Percentiles rank a stretch among this genome's conserved stretches.
Conservation (phyloP, 257 asterid species). For the Rubia yunnanensis region DNA sequence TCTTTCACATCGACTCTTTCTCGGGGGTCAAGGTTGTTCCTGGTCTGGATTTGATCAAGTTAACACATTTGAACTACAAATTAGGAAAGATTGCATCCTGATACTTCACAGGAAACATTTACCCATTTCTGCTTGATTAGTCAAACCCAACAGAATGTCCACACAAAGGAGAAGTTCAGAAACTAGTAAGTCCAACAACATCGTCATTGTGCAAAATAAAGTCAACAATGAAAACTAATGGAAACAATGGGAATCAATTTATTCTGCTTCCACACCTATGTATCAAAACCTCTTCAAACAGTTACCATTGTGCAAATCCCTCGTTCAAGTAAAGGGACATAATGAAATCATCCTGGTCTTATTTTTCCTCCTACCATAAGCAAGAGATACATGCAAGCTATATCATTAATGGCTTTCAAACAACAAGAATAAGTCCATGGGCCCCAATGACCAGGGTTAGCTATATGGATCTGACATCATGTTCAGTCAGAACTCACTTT, state of each 20-base stretch:
- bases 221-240: background rate
- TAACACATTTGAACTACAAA: background rate
- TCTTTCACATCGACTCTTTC: background rate
- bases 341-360: background rate
- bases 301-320: background rate
- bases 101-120: background rate
- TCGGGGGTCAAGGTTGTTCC: background rate
- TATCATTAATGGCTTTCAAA: no score
- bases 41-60: background rate
- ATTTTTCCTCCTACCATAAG: background rate
- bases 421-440: no score
- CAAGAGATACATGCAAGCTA: no score
- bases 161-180: background rate
- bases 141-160: background rate
- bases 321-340: background rate
- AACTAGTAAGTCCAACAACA: background rate
- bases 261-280: background rate
- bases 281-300: background rate
- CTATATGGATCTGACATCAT: no score
- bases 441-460: no score
- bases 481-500: no score
- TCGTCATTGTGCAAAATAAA: background rate
- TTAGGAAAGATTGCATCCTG: background rate
- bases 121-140: background rate
- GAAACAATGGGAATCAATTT: background rate